Conservation (phyloP, 495 filamentous ascomycete genomes). For the Hypomontagnella submonticulosa region DNA sequence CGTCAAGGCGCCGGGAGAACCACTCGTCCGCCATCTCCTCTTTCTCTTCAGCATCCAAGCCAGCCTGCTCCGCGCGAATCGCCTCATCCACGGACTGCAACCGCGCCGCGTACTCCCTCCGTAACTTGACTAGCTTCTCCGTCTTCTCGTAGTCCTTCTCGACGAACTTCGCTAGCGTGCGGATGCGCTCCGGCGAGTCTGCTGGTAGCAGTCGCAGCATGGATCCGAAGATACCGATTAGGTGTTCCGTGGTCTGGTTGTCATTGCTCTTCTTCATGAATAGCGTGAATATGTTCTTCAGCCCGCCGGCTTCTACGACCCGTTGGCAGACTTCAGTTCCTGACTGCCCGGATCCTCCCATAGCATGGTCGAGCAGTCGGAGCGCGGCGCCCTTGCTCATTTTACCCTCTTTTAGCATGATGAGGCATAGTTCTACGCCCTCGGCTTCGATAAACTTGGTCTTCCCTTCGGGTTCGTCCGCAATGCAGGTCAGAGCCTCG, state of each 20-base stretch:
- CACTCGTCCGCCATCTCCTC: conserved; percentile 71
- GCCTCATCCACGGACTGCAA: conserved; percentile 72
- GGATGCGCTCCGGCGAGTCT: conserved; percentile 80
- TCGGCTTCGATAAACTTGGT: conserved; percentile 87
- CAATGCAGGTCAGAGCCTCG: conserved; percentile 80
- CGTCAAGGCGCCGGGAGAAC: conserved; percentile 86
- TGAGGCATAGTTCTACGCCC: conserved; percentile 87
- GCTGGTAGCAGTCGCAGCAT: conserved; percentile 83
- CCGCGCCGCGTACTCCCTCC: conserved; percentile 75
- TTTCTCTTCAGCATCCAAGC: conserved; percentile 68
- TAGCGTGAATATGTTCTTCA: conserved; percentile 84
- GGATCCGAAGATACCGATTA: conserved; percentile 88
- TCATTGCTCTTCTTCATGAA: conserved; percentile 92
- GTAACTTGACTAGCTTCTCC: conserved; percentile 71
- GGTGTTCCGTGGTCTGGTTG: conserved; percentile 76
- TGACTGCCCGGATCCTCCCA: conserved; percentile 69
- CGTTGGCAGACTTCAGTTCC: conserved; percentile 71
- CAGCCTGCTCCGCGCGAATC: conserved; percentile 67
- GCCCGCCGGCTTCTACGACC: conserved; percentile 83
- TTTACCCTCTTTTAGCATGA: conserved; percentile 81
- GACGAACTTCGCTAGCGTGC: conserved; percentile 92
- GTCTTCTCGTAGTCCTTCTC: conserved; percentile 94
- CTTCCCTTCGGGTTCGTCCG: conserved; percentile 81
- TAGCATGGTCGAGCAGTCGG: conserved; percentile 84
- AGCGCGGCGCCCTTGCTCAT: conserved; percentile 81